These are phyloP conservation scores for Macadamia integrifolia DNA, from an alignment of 164 flowering plant species.

Conservation along the genomic window DNA sequence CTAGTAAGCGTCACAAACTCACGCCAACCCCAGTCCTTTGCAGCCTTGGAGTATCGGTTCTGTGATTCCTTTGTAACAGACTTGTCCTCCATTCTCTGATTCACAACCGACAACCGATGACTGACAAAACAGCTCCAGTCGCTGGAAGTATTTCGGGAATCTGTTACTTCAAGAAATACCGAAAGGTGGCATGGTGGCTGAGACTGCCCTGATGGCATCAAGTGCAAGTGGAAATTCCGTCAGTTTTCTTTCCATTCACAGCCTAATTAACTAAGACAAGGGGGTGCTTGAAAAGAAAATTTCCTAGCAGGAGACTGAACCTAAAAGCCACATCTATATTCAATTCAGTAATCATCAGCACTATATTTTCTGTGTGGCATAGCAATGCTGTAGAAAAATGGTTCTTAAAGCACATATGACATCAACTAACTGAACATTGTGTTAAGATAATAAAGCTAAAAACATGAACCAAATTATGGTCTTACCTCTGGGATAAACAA, in stretches of 20 bases:
- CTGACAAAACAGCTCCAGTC: conserved; percentile 99
- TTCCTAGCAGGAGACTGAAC: conserved; percentile 3
- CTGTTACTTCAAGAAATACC: conserved; percentile 95
- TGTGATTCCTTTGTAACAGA: conserved; percentile 95
- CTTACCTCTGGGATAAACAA: conserved; percentile 97
- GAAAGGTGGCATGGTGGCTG: conserved; percentile 99
- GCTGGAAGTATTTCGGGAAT: conserved; percentile 76
- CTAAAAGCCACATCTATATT: background rate
- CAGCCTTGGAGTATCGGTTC: conserved; percentile 94
- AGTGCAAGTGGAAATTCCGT: conserved; percentile 24
- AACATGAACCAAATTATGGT: background rate
- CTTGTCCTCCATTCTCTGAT: conserved; percentile 91
- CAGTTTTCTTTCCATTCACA: conserved; percentile 19
- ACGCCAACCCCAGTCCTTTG: conserved; percentile 99
- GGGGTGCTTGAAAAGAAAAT: background rate
- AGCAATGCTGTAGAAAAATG: no score
- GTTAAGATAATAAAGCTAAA: no score
- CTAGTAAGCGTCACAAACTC: conserved; percentile 96
- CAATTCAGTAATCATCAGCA: background rate
- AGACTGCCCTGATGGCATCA: conserved; percentile 95
- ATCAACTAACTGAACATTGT: no score
- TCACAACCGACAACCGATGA: conserved; percentile 91
- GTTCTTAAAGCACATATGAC: no score
- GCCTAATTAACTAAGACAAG: conserved; percentile 2
- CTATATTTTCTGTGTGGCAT: no score